A percentile compares a stretch with the other conserved stretches of the same genome.
Conservation (phyloP, 208 protist species). For the Crithidia mellificae region DNA sequence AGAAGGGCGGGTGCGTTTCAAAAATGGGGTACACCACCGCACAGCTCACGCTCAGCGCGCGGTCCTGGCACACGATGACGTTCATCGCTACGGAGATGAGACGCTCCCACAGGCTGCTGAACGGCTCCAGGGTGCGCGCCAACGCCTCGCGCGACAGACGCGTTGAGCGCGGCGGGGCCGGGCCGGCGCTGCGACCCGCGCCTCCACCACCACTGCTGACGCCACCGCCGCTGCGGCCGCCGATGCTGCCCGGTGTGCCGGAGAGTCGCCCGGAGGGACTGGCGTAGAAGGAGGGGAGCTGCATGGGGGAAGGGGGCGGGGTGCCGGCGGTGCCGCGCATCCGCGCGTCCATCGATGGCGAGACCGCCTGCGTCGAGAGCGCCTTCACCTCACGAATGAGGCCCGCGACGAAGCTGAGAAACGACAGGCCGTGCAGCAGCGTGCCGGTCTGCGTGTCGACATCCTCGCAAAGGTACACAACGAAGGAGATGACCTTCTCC, state of each 20-base stretch:
- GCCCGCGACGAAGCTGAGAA: conserved; percentile 74
- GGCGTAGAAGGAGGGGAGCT: conserved; percentile 55
- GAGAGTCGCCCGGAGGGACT: conserved; percentile 35
- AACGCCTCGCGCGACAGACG: conserved; percentile 49
- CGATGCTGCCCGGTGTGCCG: conserved; percentile 39
- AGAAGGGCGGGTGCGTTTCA: conserved; percentile 83
- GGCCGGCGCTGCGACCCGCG: conserved; percentile 9
- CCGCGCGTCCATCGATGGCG: conserved; percentile 25
- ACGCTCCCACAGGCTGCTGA: conserved; percentile 68
- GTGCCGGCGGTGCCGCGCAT: conserved; percentile 24
- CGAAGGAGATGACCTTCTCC: conserved; percentile 56
- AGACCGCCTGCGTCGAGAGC: conserved; percentile 36
- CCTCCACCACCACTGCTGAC: conserved; percentile 21
- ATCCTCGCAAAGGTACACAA: conserved; percentile 69
- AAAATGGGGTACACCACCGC: conserved; percentile 81
- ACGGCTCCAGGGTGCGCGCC: conserved; percentile 62
- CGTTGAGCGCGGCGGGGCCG: conserved; percentile 23
- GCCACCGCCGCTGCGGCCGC: conserved; percentile 22
- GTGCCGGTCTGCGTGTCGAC: conserved; percentile 52
- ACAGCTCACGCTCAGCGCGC: conserved; percentile 68
- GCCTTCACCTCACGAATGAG: conserved; percentile 76
- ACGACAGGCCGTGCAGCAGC: conserved; percentile 67
- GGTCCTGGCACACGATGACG: conserved; percentile 82
- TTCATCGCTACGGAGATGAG: conserved; percentile 80
- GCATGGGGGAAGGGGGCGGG: conserved; percentile 52